phyloP scores from a whole-genome alignment of 2,329 filamentous ascomycete species.

The Colletotrichum magnum region DNA sequence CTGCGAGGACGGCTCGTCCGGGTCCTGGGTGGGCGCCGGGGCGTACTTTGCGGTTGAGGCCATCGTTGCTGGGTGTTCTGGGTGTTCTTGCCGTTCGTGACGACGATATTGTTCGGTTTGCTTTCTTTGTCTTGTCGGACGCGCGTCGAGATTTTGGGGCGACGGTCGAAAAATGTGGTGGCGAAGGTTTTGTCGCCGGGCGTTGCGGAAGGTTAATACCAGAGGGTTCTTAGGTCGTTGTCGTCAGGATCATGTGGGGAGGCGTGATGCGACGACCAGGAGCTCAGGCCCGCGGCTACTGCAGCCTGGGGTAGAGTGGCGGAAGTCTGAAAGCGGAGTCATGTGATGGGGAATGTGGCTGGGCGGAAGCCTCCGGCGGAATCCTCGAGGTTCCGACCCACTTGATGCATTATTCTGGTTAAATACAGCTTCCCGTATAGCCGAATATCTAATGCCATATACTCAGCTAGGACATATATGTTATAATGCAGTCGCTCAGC shows the following conservation, averaged over 20 bases:
- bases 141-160: not conserved
- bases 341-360: conserved; percentile 13
- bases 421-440: not conserved
- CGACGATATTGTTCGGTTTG: not conserved
- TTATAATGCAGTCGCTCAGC: not conserved
- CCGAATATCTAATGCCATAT: not conserved
- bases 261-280: conserved; percentile 31
- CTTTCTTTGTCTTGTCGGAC: not conserved
- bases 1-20: conserved; percentile 75
- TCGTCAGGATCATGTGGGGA: conserved; percentile 41
- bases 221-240: conserved; percentile 19
- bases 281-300: conserved; percentile 12
- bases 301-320: conserved; percentile 34
- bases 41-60: conserved; percentile 85
- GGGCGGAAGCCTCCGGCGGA: conserved; percentile 1
- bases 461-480: not conserved
- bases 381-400: conserved; percentile 11
- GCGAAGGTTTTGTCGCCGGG: not conserved
- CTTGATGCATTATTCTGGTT: not conserved
- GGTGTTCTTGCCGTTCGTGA: not conserved
- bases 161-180: not conserved
- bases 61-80: conserved; percentile 63
- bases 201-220: not conserved
- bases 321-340: not conserved
- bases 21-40: conserved; percentile 87